Conservation (phyloP, 164 flowering plant species). For the Chloranthus sessilifolius region DNA sequence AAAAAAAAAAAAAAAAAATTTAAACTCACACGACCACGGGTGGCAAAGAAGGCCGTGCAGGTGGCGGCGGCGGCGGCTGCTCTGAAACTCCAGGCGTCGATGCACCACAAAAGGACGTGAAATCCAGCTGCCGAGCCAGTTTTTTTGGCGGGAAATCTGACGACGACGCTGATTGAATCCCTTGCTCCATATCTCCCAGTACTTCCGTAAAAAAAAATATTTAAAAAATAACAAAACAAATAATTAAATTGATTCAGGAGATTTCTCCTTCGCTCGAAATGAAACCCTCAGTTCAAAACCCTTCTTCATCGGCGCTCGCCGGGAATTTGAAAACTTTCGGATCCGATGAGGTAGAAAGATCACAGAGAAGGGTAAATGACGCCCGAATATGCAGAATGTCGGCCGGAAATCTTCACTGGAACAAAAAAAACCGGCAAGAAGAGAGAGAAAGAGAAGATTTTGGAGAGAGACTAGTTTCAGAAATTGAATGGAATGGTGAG, state of each 20-base stretch:
- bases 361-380: not conserved
- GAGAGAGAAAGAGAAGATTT: not conserved
- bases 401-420: slow-evolving; percentile 4
- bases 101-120: slow-evolving; percentile 37
- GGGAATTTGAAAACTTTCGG: not conserved
- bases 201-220: slow-evolving; percentile 13
- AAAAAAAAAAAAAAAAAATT: slow-evolving; percentile 6
- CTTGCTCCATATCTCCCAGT: slow-evolving; percentile 44
- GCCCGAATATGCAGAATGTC: slow-evolving; percentile 15
- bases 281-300: slow-evolving; percentile 20
- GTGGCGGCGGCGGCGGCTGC: slow-evolving; percentile 21
- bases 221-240: slow-evolving; percentile 3
- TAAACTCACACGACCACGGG: slow-evolving; percentile 18
- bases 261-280: slow-evolving; percentile 10
- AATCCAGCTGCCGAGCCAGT: slow-evolving; percentile 92
- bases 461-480: not conserved
- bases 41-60: slow-evolving; percentile 25
- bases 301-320: not conserved
- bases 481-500: not conserved
- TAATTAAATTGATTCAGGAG: slow-evolving; percentile 4
- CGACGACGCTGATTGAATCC: slow-evolving; percentile 27
- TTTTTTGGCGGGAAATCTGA: slow-evolving; percentile 53
- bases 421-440: slow-evolving; percentile 6
- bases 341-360: not conserved
- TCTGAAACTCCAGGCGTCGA: slow-evolving; percentile 14